Evolutionary conservation across 108 stramenopile genomes (phyloP).

Genomic region (Stephanodiscus triporus): DNA sequence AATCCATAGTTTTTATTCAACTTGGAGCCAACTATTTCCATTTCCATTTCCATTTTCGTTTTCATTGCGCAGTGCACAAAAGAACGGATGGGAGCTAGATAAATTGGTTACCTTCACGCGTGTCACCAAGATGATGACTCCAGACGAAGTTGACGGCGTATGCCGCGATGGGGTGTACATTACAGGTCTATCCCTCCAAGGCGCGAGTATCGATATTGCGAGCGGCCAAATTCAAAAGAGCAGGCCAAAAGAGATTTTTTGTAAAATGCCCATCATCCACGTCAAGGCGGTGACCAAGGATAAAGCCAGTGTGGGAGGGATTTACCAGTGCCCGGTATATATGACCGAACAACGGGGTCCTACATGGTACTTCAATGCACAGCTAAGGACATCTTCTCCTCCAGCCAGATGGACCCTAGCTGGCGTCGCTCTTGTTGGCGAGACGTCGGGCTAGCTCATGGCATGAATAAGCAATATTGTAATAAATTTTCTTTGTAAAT

Average conservation of each 20-base stretch:
- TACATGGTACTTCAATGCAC: conserved; percentile 82
- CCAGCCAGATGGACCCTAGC: conserved; percentile 83
- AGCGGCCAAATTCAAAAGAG: conserved; percentile 64
- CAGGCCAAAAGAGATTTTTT: conserved; percentile 92
- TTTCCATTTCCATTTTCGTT: no score
- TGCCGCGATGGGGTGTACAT: conserved; percentile 88
- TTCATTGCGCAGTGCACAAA: conserved; percentile 54
- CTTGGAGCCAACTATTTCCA: no score
- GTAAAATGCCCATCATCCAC: conserved; percentile 82
- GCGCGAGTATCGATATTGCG: conserved; percentile 82
- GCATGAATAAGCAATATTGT: neutral
- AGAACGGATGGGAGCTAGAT: conserved; percentile 84
- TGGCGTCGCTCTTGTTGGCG: conserved; percentile 81
- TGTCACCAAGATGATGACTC: conserved; percentile 76
- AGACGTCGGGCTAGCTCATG: conserved; percentile 25
- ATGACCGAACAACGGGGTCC: conserved; percentile 86
- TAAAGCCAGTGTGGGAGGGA: conserved; percentile 75
- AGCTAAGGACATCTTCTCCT: conserved; percentile 83
- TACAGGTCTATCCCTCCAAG: conserved; percentile 77
- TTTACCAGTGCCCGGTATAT: conserved; percentile 84
- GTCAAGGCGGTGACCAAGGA: conserved; percentile 84
- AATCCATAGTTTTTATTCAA: no score
- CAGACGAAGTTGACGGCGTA: conserved; percentile 73
- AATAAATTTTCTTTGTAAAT: no score
- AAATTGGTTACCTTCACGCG: conserved; percentile 88